A percentile compares a stretch with the other conserved stretches of the same genome.
Evolutionary conservation across 306 rosid species (phyloP).

Genomic region (Pyrus communis): DNA sequence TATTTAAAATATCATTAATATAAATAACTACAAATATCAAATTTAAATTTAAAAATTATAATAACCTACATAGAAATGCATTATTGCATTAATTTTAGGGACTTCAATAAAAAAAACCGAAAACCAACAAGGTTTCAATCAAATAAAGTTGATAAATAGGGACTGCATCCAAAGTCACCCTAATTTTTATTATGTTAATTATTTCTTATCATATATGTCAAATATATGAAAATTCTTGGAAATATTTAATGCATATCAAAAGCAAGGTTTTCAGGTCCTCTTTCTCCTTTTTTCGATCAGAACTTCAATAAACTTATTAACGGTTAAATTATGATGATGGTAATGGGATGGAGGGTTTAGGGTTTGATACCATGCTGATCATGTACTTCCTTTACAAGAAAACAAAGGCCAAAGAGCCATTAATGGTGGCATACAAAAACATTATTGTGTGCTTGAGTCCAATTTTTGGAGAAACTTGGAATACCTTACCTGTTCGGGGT

Average conservation of each 20-base stretch:
- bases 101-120: too few species aligned
- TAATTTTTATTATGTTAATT: neutral
- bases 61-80: too few species aligned
- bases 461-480: neutral
- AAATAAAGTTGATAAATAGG: too few species aligned
- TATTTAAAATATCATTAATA: too few species aligned
- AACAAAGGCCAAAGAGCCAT: neutral
- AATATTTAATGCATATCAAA: neutral
- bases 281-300: neutral
- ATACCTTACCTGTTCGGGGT: neutral
- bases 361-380: neutral
- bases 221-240: neutral
- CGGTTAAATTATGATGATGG: neutral
- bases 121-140: too few species aligned
- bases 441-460: neutral
- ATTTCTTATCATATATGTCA: neutral
- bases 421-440: neutral
- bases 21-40: too few species aligned
- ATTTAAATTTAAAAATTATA: too few species aligned
- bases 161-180: too few species aligned
- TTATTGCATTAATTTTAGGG: too few species aligned
- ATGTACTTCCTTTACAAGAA: neutral
- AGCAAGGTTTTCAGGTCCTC: neutral
- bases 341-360: neutral
- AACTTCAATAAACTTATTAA: neutral